Evolutionary conservation across 768 basidiomycete species (phyloP).

Genomic region (Lyophyllum shimeji): DNA sequence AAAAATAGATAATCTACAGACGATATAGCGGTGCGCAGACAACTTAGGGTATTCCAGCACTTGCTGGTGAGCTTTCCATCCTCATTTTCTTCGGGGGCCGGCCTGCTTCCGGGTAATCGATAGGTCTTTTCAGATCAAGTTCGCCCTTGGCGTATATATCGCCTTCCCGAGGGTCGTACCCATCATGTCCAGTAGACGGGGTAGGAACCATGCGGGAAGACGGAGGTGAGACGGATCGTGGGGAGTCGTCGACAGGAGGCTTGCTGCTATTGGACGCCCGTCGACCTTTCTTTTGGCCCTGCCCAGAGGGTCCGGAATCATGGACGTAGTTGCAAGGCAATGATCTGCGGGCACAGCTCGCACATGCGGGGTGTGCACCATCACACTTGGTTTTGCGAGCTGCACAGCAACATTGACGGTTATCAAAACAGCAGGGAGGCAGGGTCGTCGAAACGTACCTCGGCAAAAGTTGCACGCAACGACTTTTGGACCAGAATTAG

Average conservation of each 20-base stretch:
- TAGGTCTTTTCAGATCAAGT: slow-evolving; percentile 57
- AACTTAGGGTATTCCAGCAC: slow-evolving; percentile 56
- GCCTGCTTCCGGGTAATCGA: slow-evolving; percentile 50
- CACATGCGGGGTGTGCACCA: slow-evolving; percentile 81
- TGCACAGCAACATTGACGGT: slow-evolving; percentile 26
- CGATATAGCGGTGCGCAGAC: slow-evolving; percentile 18
- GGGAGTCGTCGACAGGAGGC: slow-evolving; percentile 37
- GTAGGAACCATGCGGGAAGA: slow-evolving; percentile 56
- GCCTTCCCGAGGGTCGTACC: slow-evolving; percentile 39
- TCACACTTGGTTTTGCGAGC: slow-evolving; percentile 91
- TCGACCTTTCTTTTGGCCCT: slow-evolving; percentile 47
- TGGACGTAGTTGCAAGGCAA: slow-evolving; percentile 82
- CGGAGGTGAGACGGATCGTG: slow-evolving; percentile 52
- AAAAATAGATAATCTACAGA: slow-evolving; percentile 35
- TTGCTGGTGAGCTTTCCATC: slow-evolving; percentile 50
- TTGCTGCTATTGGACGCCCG: slow-evolving; percentile 59
- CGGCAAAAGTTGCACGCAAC: slow-evolving; percentile 90
- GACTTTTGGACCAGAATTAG: slow-evolving; percentile 78
- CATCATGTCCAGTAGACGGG: slow-evolving; percentile 40
- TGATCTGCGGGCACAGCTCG: slow-evolving; percentile 76
- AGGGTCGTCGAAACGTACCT: slow-evolving; percentile 40
- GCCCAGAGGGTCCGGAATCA: slow-evolving; percentile 41
- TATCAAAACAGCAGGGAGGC: background rate
- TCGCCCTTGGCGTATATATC: slow-evolving; percentile 46
- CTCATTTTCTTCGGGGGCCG: slow-evolving; percentile 73